Evolutionary conservation across 768 basidiomycete species (phyloP), one percentile per base, ranked within the genome.

Genomic region (Podaxis sp.): DNA sequence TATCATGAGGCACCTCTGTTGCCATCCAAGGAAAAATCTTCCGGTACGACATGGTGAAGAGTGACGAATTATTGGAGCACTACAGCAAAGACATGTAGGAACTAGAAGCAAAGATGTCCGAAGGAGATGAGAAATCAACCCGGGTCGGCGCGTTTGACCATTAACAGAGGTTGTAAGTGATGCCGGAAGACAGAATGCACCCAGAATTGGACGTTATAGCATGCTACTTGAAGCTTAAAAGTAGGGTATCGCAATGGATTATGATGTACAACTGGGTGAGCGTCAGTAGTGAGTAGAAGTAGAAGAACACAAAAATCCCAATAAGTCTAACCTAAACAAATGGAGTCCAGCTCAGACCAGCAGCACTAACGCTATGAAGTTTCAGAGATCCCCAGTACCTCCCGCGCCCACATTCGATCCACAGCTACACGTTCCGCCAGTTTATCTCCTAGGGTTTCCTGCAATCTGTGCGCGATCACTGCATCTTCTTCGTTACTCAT

Each of bases 341-440:
- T 6, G 15, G 19, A 19, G n/a, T 46, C 43, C 12, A 0, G 17
- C 19, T 22, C 17, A n/a, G 7, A n/a, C 19, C 9, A 17, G 19
- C n/a, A 46, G 43, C 33, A 19, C 4, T 19, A 19, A 17, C 7
- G 43, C 15, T 41, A 65, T 47, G 59, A 61, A n/a, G 59, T 38
- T 15, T 59, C 57, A 27, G 72, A 69, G 52, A 73, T 66, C 0
- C 79, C 78, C 41, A 89, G 70, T 24, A 91, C 79, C 25, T 84
- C 83, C 64, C 79, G 71, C 4, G 88, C 86, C 91, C 91, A 92
- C 2, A 75, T 75, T 9, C 82, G 80, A 70, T 93, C 91, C 36
- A 75, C 78, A 2, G 76, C 73, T 17, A 93, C 70, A 50, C 77
- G 77, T 51, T 81, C 78, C 0, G 87, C 82, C 66, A 93, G 90